Base-by-base conservation (phyloP, 768 basidiomycete species). In the Serendipita sp. region DNA sequence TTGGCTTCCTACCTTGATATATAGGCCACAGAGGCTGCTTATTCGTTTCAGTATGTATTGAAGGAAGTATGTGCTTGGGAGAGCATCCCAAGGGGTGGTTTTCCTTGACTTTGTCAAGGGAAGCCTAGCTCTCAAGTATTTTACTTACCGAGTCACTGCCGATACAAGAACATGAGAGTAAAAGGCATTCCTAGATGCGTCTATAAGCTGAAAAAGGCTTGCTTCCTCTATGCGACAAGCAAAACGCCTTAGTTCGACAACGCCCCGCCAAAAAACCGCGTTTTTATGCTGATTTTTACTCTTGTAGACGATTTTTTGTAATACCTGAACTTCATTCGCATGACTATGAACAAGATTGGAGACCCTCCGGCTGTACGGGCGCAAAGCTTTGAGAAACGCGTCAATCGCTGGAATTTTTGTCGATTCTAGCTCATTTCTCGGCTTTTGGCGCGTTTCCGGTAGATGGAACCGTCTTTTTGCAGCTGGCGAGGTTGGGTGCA, bases 291-390 rank as follows among this genome's bases (percentile, higher is more conserved):
- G 55, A 36, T 60, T 60, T 37, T 36, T 60, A 34, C 36, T 60
- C 55, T 60, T 60, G 55, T 60, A 60, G 55, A 60, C 29, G 11
- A 60, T 60, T 33, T 29, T 60, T 60, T 60, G 29, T 31, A 60
- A 8, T 5, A 31, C 11, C 27, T 27, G 27, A 10, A 37, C 36
- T 37, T 60, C 55, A 29, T 27, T n/a, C n/a, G 55, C 55, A 60
- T 60, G 55, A n/a, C 27, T 36, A n/a, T 31, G 27, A 34, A 33
- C 18, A 23, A 34, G 23, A 31, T 23, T 31, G 55, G 55, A 10
- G 29, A 60, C 10, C 31, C 34, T 60, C n/a, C 55, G 11, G 18
- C 18, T 60, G 33, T n/a, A 11, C 18, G n/a, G 23, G 8, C 55
- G 55, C 16, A 60, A 34, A n/a, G 18, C 4, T 34, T 60, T 60